Base-by-base conservation (phyloP, 306 rosid species). In the Prunus mume region DNA sequence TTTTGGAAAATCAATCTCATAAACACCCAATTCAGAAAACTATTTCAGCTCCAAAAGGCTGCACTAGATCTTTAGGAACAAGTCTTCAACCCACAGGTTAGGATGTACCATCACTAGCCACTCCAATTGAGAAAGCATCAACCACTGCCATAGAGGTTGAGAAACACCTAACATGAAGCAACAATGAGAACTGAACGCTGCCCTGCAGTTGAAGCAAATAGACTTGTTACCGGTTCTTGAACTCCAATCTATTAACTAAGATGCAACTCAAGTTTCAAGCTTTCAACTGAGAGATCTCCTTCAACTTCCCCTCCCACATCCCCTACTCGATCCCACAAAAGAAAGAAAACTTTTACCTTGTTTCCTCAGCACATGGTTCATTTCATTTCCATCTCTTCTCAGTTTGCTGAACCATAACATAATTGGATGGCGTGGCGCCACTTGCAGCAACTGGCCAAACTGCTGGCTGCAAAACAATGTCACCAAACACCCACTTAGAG, bases 131-230 rank as follows among this genome's bases (percentile, higher is more conserved):
- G 68, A 63, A 17, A 63, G 68, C 45, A 15, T 14, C 20, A 9
- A 30, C 22, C 13, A 30, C 34, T 60, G 20, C 43, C 20, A 30
- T 62, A 27, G 73, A 49, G 45, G 57, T 49, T 69, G 61, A 15
- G 60, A 50, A 49, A 50, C 27, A 30, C 19, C 46, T 20, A 69
- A 17, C 73, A 28, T 50, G 9, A 51, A 2, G 74, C 61, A 27
- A 28, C 25, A 69, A 28, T 18, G 68, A 50, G 45, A 32, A 50
- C 15, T 19, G 3, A 19, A 19, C 20, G 6, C 64, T 52, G 4
- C 19, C 50, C 64, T 71, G 75, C 64, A 52, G 75, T 18, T 71
- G 64, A 71, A 71, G 64, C 64, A 52, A 71, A 49, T 52, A 71
- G 18, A 69, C 12, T 52, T 52, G 30, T 54, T 13, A 11, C 30